Evolutionary conservation across 2,329 filamentous ascomycete species (phyloP), one percentile per base, ranked within the genome.

Genomic region (Salinomyces thailandicus): DNA sequence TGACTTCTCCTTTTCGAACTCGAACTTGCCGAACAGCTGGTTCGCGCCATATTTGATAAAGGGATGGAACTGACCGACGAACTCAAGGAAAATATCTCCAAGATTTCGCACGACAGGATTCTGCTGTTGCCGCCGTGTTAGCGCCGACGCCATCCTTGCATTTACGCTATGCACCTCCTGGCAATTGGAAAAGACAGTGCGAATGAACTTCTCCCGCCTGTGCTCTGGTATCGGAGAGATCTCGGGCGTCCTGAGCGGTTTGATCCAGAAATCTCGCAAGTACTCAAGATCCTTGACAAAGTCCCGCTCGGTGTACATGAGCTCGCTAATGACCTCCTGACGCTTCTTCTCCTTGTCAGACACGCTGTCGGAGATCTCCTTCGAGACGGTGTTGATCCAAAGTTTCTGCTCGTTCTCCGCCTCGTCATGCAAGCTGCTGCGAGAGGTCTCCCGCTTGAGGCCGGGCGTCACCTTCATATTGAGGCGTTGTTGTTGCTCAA

Each of bases 281-380:
- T 98, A 98, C 62, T 98, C 91, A 52, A 98, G 69, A 61, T 98
- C 91, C 67, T 98, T 98, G 57, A 98, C 91, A 53, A 98, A 98
- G 63, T 98, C 91, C 50, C 91, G 77, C 60, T 98, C 91, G 0
- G 91, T 98, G 64, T 98, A 98, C 77, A 93, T 95, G 44, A 96
- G 79, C 60, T 98, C 91, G 5, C 89, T 95, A 42, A 98, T 95
- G 50, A 98, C 84, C 57, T 98, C 91, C 58, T 98, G 91, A 30
- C 91, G 77, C 67, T 96, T 96, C 77, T 94, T 93, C 61, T 98
- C 91, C 48, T 75, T 77, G 49, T 98, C 91, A 33, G 78, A 79
- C 18, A 95, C 80, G 54, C 80, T 84, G 50, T 96, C 87, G 1
- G 87, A 86, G 39, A 98, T 71, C 59, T 96, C 91, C 60, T 94